Evolutionary conservation across 306 rosid species (phyloP).

Genomic region (Castanopsis chinensis): DNA sequence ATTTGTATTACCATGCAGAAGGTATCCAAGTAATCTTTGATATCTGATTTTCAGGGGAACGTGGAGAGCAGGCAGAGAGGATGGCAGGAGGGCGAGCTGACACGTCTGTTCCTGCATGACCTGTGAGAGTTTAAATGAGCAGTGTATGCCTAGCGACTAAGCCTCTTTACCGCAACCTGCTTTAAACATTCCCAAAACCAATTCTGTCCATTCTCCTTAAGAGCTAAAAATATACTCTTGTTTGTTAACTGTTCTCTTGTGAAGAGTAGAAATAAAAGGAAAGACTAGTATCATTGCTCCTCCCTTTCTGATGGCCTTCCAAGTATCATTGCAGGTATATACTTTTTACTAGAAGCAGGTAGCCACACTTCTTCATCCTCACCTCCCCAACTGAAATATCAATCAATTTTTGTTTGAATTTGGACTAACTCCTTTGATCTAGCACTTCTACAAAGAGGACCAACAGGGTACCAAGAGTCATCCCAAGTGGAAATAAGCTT

Average conservation of each 20-base stretch:
- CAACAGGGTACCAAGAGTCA: too few relatives aligned
- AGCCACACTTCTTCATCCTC: too few relatives aligned
- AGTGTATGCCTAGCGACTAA: background rate
- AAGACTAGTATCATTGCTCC: background rate
- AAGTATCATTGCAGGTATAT: too few relatives aligned
- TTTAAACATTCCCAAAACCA: background rate
- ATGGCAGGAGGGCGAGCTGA: constrained; percentile 74
- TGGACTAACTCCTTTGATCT: too few relatives aligned
- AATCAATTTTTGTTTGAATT: too few relatives aligned
- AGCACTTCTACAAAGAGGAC: too few relatives aligned
- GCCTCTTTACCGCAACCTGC: background rate
- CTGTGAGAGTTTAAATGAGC: background rate
- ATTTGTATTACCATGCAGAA: background rate
- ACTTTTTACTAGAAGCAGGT: too few relatives aligned
- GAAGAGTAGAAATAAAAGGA: background rate
- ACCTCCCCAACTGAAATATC: too few relatives aligned
- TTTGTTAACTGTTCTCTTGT: background rate
- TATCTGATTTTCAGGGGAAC: constrained; percentile 59
- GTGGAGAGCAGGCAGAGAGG: constrained; percentile 77
- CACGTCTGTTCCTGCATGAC: constrained; percentile 22
- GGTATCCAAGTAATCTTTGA: background rate
- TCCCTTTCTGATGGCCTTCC: background rate
- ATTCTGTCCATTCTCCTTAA: background rate
- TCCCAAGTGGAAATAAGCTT: too few relatives aligned
- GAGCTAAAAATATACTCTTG: background rate